Base-by-base conservation (phyloP, 345 rosid species). In the Eucalyptus erythrocorys region DNA sequence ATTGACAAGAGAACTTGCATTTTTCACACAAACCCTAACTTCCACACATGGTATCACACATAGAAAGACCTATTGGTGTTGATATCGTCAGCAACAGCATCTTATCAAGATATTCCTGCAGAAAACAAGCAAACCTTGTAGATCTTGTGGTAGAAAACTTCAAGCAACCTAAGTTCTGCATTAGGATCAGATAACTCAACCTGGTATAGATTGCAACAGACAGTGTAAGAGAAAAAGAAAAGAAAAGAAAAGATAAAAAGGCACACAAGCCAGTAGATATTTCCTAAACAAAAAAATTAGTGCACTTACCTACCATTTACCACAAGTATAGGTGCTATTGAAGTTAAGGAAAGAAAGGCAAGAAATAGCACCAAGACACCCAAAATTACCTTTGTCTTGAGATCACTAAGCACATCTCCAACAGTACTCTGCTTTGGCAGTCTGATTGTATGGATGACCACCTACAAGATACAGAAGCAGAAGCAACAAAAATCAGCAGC, bases 361-460 rank as follows among this genome's bases (percentile, higher is more conserved):
- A 76, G 47, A 40, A 76, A 76, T 40, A 76, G 45, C 47, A 40
- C 84, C 84, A 76, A 40, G 84, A 40, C 47, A 76, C 16, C 45
- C 47, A 40, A 76, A 76, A 40, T 76, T 76, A 95, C 99, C 97
- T 95, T 97, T 79, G 97, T 93, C 91, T 94, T 98, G 55, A 98
- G 98, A 89, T 95, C 99, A 90, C 93, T 95, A 71, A 98, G 94
- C 89, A 98, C 97, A 92, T 97, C 99, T 59, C 96, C 98, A 24
- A 98, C 99, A 11, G 98, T 93, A 90, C 97, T 96, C 93, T 95
- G 98, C 90, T 95, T 98, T 87, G 99, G 99, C 90, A 98, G 94
- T 91, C 99, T 94, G 87, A 97, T 94, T 22, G 96, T 95, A 94
- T 97, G 98, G 91, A 94, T 93, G 57, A 94, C 94, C 90, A 95